These are phyloP conservation scores for Microsporum audouinii DNA, from an alignment of 2,329 filamentous ascomycete genomes.

Conservation along the genomic window DNA sequence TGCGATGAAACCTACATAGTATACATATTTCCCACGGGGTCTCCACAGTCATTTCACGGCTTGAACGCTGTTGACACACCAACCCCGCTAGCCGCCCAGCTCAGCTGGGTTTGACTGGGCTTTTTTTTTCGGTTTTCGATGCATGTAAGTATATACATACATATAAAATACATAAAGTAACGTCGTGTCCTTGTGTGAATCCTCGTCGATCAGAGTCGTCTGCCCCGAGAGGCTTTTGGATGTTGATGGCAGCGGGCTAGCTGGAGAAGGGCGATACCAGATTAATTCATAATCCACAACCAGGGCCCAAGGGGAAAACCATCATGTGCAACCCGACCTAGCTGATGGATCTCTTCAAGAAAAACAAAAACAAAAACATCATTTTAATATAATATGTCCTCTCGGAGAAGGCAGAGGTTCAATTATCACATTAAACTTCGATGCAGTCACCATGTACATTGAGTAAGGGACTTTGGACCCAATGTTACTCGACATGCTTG, in stretches of 20 bases:
- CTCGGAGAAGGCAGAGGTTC: slow-evolving; percentile 1
- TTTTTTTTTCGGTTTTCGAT: background rate
- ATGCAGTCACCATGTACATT: background rate
- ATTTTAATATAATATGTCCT: background rate
- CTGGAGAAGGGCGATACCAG: background rate
- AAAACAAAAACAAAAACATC: background rate
- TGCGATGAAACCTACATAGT: slow-evolving; percentile 1
- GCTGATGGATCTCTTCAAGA: background rate
- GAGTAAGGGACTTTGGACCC: background rate
- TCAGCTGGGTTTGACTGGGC: background rate
- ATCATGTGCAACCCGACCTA: slow-evolving; percentile 1
- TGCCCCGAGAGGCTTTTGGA: background rate
- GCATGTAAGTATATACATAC: background rate
- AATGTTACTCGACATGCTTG: background rate
- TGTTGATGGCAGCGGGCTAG: background rate
- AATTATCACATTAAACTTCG: background rate
- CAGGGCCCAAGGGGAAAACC: background rate
- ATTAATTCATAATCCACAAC: background rate
- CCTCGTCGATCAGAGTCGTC: background rate
- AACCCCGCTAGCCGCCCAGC: background rate
- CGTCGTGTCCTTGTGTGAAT: background rate
- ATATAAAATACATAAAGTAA: background rate
- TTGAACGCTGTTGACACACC: background rate
- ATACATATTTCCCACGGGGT: background rate
- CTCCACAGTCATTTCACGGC: slow-evolving; percentile 1